Evolutionary conservation across 306 rosid genomes (phyloP), one percentile per base, ranked within the genome.

Genomic region (Inga leiocalycina): DNA sequence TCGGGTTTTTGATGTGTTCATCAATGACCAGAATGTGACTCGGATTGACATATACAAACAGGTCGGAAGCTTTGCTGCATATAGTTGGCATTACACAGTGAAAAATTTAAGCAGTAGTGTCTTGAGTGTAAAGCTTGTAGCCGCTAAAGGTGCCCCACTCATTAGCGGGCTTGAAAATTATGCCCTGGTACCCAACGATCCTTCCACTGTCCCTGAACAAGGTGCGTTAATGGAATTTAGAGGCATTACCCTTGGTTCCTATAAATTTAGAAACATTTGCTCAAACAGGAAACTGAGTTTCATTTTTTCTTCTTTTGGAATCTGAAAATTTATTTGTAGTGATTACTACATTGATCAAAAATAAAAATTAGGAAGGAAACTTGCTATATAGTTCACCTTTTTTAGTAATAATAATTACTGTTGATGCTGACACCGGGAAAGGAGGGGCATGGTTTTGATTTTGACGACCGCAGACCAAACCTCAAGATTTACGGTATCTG

Each of bases 131-230:
- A 91, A 68, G 85, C 94, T 94, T 41, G 84, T 76, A 19, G 78
- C 90, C 9, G 97, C 66, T 81, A 90, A 79, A 0, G 99, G 97
- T 32, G 84, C 93, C 4, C 92, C 94, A 22, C 27, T 94, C 74
- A 82, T 96, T 78, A 64, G 94, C 39, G 99, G 93, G 44, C 81
- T 96, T 44, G 99, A 96, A 82, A 96, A 94, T 87, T 96, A 93
- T 74, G 98, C 99, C 0, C 82, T 95, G 81, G 94, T 95, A 52
- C 97, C 94, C 0, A 89, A 79, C 41, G 99, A 96, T 57, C 91
- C 94, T 66, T 70, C 97, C 70, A 96, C 98, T 1, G 83, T 83
- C 74, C 93, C 94, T 6, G 97, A 89, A n/a, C 98, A 96, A 95
- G 97, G 99, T 94, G 79, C 20, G 51, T 39, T 52, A 9, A 27